Evolutionary conservation across 2,329 filamentous ascomycete genomes (phyloP).

Genomic region (Grosmannia clavigera): DNA sequence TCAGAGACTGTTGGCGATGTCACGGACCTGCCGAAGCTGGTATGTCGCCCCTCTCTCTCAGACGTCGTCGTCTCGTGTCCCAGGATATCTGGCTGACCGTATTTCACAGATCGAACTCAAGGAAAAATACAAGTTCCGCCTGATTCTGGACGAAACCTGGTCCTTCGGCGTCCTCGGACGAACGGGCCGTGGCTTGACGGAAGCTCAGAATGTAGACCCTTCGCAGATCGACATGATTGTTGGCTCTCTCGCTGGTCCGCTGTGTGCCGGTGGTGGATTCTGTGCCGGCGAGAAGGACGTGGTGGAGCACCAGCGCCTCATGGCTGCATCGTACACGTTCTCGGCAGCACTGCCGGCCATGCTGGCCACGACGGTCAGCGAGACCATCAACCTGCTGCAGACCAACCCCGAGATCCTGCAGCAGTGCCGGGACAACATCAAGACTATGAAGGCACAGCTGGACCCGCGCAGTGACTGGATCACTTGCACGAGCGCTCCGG

Average conservation of each 20-base stretch:
- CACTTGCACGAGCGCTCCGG: constrained; percentile 61
- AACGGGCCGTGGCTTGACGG: constrained; percentile 83
- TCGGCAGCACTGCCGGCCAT: constrained; percentile 90
- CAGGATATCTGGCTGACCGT: not conserved
- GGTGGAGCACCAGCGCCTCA: constrained; percentile 91
- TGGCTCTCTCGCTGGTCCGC: constrained; percentile 76
- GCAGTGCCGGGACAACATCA: constrained; percentile 75
- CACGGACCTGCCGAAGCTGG: constrained; percentile 72
- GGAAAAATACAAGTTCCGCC: constrained; percentile 91
- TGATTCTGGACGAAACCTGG: constrained; percentile 95
- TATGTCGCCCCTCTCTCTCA: constrained; percentile 26
- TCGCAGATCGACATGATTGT: constrained; percentile 95
- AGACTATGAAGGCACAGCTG: constrained; percentile 71
- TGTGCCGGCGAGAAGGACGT: constrained; percentile 87
- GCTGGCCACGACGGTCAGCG: constrained; percentile 88
- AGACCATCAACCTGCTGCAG: constrained; percentile 77
- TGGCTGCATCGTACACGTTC: constrained; percentile 85
- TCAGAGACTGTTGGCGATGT: constrained; percentile 87
- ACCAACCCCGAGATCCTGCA: constrained; percentile 71
- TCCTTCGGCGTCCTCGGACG: constrained; percentile 90
- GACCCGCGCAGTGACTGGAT: constrained; percentile 94
- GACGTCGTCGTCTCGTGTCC: not conserved
- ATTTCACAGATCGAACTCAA: constrained; percentile 69
- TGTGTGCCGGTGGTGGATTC: constrained; percentile 91
- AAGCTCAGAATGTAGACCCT: constrained; percentile 92